Base-by-base conservation (phyloP, 2,329 filamentous ascomycete genomes). In the Colletotrichum sublineola region DNA sequence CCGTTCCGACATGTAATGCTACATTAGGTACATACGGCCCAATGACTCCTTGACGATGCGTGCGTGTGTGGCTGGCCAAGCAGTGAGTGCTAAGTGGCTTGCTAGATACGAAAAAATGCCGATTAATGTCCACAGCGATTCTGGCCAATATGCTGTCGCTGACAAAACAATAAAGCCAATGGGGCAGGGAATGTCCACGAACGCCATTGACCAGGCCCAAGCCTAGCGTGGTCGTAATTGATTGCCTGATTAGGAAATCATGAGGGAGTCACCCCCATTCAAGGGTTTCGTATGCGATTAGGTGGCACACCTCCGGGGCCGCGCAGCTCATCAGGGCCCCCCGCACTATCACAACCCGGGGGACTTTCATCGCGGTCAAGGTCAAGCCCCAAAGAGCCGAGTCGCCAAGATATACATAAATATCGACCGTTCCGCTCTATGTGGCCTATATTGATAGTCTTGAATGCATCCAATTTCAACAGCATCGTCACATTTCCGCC, bases 231-330 rank as follows among this genome's bases (percentile, higher is more conserved):
- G 62, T 60, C 67, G 68, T 67, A 67, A 48, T 61, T 61, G 56
- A n/a, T 67, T 71, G 15, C 68, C 68, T 15, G 56, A 61, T 55
- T 24, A 67, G 68, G 63, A 24, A 71, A 67, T 56, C 20, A 33
- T 29, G 38, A 29, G 46, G 63, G 18, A 24, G 20, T 46, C 63
- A 46, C 36, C 24, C 24, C 24, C 24, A 24, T 24, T 24, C 24
- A 24, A 46, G 15, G 9, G 29, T 46, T 18, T 24, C 24, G 24
- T 24, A 5, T 20, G 29, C 20, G 38, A n/a, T 24, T 12, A 18
- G n/a, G 53, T 56, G 44, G 29, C 15, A 44, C 18, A 36, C 40
- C 14, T 20, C 33, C 61, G 33, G n/a, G 11, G n/a, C 36, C 38
- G 62, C 50, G 38, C 20, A 33, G 36, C 50, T 56, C 33, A 31